Percentiles rank a stretch among this genome's conserved stretches.
Conservation (phyloP, 768 basidiomycete genomes). For the Pleurotus tuoliensis region DNA sequence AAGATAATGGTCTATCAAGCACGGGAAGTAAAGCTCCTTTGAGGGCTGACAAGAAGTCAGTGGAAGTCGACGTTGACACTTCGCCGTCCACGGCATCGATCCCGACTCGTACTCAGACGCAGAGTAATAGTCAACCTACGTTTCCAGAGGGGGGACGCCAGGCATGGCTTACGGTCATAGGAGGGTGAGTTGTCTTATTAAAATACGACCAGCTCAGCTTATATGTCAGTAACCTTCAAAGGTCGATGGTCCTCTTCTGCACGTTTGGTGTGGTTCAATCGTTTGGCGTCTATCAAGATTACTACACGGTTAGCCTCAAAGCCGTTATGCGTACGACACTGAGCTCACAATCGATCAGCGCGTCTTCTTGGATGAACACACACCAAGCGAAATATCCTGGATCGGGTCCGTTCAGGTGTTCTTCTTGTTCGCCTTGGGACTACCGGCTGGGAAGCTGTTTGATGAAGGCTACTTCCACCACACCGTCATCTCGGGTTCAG, state of each 20-base stretch:
- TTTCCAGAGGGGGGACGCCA: conserved; percentile 43
- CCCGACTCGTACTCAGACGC: background rate
- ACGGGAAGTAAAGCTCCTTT: conserved; percentile 14
- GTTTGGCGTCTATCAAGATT: conserved; percentile 51
- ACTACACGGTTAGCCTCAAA: conserved; percentile 36
- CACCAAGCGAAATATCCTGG: conserved; percentile 43
- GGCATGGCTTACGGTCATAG: conserved; percentile 43
- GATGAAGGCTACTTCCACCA: conserved; percentile 49
- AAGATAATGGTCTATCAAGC: conserved; percentile 16
- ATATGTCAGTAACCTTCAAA: conserved; percentile 11
- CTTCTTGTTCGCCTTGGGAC: conserved; percentile 40
- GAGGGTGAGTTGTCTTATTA: conserved; percentile 33
- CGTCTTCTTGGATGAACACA: conserved; percentile 30
- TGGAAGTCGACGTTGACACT: background rate
- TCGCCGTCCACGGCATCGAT: background rate
- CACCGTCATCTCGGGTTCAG: conserved; percentile 31
- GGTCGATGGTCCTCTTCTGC: conserved; percentile 40
- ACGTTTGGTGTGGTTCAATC: conserved; percentile 48
- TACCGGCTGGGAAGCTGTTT: conserved; percentile 41
- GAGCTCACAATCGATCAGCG: conserved; percentile 20
- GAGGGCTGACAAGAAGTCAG: conserved; percentile 9
- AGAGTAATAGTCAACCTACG: conserved; percentile 7
- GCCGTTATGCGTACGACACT: background rate
- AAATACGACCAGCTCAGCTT: background rate
- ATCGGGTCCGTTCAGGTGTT: conserved; percentile 51